Evolutionary conservation across 2,329 filamentous ascomycete genomes (phyloP).

Genomic region (Penicillium sp.): DNA sequence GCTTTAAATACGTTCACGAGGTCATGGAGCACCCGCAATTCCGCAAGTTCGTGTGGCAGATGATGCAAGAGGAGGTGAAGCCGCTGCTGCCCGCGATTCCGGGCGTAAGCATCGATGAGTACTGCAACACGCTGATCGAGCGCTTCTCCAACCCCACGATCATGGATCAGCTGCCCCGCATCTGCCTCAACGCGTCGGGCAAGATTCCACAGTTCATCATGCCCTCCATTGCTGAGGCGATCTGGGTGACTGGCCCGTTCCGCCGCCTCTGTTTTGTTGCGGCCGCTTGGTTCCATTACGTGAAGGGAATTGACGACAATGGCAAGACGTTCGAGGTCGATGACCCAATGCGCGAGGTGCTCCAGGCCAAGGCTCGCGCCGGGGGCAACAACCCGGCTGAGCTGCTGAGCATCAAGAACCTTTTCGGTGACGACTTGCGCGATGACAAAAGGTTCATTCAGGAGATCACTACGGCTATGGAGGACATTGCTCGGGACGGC

Average conservation of each 20-base stretch:
- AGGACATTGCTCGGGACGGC: conserved; percentile 49
- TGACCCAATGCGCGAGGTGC: conserved; percentile 51
- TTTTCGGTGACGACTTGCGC: conserved; percentile 55
- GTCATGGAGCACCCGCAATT: conserved; percentile 52
- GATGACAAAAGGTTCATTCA: conserved; percentile 49
- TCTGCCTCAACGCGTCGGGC: conserved; percentile 53
- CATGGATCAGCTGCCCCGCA: conserved; percentile 54
- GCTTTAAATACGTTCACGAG: conserved; percentile 56
- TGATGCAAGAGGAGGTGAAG: conserved; percentile 57
- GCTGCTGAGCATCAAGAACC: conserved; percentile 48
- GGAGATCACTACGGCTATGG: conserved; percentile 49
- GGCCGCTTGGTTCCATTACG: conserved; percentile 53
- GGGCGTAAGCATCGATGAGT: conserved; percentile 52
- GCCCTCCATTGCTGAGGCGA: conserved; percentile 42
- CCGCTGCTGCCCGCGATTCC: conserved; percentile 52
- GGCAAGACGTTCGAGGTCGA: conserved; percentile 44
- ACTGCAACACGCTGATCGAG: conserved; percentile 54
- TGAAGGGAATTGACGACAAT: conserved; percentile 51
- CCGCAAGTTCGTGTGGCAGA: conserved; percentile 51
- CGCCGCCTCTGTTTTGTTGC: conserved; percentile 51
- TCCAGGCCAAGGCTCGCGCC: conserved; percentile 47
- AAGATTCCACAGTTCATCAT: conserved; percentile 52
- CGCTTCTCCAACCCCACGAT: conserved; percentile 58
- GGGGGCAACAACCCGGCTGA: conserved; percentile 45
- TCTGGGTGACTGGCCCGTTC: conserved; percentile 46